Conservation (phyloP, 495 filamentous ascomycete genomes). For the Penicillium lagena region DNA sequence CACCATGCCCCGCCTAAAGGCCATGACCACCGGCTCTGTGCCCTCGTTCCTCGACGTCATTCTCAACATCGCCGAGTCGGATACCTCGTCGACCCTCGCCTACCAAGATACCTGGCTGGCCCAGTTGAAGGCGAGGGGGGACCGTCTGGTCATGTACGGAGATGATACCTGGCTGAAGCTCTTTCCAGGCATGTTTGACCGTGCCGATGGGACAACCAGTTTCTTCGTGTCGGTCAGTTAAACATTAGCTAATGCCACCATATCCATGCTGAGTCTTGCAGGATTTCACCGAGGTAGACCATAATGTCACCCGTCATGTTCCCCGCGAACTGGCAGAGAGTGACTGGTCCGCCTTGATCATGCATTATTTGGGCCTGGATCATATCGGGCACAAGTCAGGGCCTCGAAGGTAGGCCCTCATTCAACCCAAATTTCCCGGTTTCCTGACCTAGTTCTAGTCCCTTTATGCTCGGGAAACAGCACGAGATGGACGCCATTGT, state of each 20-base stretch:
- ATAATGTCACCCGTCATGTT: constrained; percentile 92
- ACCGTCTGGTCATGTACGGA: constrained; percentile 87
- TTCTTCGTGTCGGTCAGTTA: constrained; percentile 93
- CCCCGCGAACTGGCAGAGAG: constrained; percentile 61
- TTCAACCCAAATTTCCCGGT: neutral
- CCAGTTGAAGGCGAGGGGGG: constrained; percentile 73
- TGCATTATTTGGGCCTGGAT: constrained; percentile 94
- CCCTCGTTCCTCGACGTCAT: constrained; percentile 97
- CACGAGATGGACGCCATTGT: constrained; percentile 89
- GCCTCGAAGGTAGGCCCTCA: constrained; percentile 59
- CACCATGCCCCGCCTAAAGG: constrained; percentile 97
- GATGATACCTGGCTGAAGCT: constrained; percentile 99
- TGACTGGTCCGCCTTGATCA: constrained; percentile 90
- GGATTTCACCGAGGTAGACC: constrained; percentile 97
- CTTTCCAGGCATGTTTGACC: constrained; percentile 80
- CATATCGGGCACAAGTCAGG: constrained; percentile 97
- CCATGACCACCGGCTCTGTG: constrained; percentile 92
- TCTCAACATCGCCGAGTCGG: constrained; percentile 91
- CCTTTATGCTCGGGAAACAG: constrained; percentile 90
- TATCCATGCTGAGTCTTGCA: constrained; percentile 32
- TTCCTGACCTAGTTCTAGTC: constrained; percentile 38
- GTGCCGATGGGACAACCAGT: constrained; percentile 87
- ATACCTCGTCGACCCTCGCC: constrained; percentile 78
- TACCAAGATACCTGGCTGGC: constrained; percentile 92
- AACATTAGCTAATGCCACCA: constrained; percentile 4